Evolutionary conservation across 208 protist genomes (phyloP), one percentile per base, ranked within the genome.

Genomic region (Blastocrithidia nonstop): DNA sequence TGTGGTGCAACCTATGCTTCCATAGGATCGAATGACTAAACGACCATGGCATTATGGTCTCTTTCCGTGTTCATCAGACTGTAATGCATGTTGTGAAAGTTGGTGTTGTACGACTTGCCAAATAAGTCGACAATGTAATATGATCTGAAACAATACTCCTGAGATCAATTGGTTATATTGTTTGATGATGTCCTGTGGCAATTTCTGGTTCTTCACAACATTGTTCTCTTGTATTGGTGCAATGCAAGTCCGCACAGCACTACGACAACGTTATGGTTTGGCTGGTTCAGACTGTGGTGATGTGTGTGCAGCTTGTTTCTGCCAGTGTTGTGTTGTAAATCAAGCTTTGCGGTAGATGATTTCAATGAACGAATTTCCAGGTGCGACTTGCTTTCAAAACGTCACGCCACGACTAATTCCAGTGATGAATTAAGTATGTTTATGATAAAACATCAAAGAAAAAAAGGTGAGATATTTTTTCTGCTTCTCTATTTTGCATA

Each of bases 341-440:
- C 77, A 81, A 45, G 52, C 64, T 26, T 45, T 81, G 55, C 35
- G 74, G 19, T 71, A 82, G 61, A 71, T 87, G 68, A 72, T 64
- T 1, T 40, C 45, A 3, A 56, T 65, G 56, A 61, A 64, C 11
- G 61, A 71, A 6, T 82, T 79, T 33, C 77, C 72, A 16, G 71
- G 71, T 15, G 78, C 70, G 19, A 58, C 44, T 7, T 71, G 57
- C 50, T 76, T 68, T 51, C 48, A 59, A 15, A 43, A 36, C 15
- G 6, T 45, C 0, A 32, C 39, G n/a, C 41, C 53, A 11, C 61
- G 62, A 1, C 42, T 45, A 27, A 9, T 49, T 3, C 52, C 56
- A 19, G 51, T 57, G 39, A 75, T 75, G 57, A 26, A 41, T 25
- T 59, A 49, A 5, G 9, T 33, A 3, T 8, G 4, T 8, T 3